A percentile compares a stretch with the other conserved stretches of the same genome.
Conservation (phyloP, 139 green algal genomes). For the Coelastrella sp. region DNA sequence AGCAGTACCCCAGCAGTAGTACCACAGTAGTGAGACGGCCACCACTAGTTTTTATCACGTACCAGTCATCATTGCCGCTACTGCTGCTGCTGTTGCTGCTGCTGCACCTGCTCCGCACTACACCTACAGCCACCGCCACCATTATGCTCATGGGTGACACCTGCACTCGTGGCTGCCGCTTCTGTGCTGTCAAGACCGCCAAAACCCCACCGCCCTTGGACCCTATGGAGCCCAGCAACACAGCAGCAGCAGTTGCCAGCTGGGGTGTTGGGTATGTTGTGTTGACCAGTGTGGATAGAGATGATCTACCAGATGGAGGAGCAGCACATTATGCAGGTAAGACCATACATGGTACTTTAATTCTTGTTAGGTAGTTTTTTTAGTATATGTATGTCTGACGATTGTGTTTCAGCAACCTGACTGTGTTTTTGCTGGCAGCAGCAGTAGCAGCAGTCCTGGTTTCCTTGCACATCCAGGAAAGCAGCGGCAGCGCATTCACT, state of each 20-base stretch:
- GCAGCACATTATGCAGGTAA: conserved; percentile 85
- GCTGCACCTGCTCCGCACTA: background rate
- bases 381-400: too few relatives aligned
- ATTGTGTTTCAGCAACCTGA: too few relatives aligned
- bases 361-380: background rate
- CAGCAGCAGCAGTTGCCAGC: conserved; percentile 85
- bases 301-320: conserved; percentile 93
- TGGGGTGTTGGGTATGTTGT: conserved; percentile 98
- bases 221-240: conserved; percentile 93
- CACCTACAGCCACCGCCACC: conserved; percentile 42
- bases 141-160: conserved; percentile 95
- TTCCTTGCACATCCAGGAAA: too few relatives aligned
- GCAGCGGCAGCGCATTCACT: too few relatives aligned
- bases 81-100: too few relatives aligned
- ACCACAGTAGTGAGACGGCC: too few relatives aligned
- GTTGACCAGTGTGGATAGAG: conserved; percentile 87
- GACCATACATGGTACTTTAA: background rate
- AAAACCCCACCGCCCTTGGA: conserved; percentile 89
- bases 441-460: too few relatives aligned
- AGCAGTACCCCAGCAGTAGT: too few relatives aligned
- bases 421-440: too few relatives aligned
- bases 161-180: conserved; percentile 89
- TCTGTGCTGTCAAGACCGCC: conserved; percentile 52
- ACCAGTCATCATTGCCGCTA: too few relatives aligned
- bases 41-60: too few relatives aligned